Base-by-base conservation (phyloP, 2,329 filamentous ascomycete genomes). In the Rhynchosporium graminicola region DNA sequence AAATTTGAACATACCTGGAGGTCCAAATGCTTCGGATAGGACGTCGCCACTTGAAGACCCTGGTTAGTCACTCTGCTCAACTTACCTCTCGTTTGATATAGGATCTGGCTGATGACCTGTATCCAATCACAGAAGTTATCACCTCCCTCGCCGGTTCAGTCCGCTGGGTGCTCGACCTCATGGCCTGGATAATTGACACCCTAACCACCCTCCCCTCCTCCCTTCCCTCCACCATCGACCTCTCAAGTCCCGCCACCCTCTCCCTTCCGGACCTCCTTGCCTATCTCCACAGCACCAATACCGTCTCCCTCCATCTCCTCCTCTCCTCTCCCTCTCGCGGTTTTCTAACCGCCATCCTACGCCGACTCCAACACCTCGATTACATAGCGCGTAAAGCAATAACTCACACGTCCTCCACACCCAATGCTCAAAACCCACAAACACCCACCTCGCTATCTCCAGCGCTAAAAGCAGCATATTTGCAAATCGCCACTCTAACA, bases 111-210 rank as follows among this genome's bases (percentile, higher is more conserved):
- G 29, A 57, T 8, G 4, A 43, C 28, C 20, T 20, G 20, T 20
- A 1, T 36, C 6, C 33, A 20, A 42, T 4, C 13, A 9, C 61
- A 86, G 91, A 94, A 72, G 85, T 91, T 12, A 83, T 94, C 2
- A 84, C 87, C 46, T 84, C 87, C 50, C 78, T 96, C 10, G 83
- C 87, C 4, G 90, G 91, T 28, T 89, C 92, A 60, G 85, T 89
- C 3, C 87, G 84, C 71, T 97, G 93, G 93, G 85, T 85, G 0
- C 80, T 92, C 42, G 88, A 94, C 64, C 79, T 96, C 13, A 75
- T 88, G 51, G 79, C 82, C 2, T 88, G 85, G 83, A 73, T 88
- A 10, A 78, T 79, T n/a, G 84, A 88, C 68, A 79, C 79, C 20
- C 76, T 88, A 2, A 84, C 87, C 64, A 76, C 79, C 46, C 79